Conservation (phyloP, 495 filamentous ascomycete species). For the Podospora anserina region DNA sequence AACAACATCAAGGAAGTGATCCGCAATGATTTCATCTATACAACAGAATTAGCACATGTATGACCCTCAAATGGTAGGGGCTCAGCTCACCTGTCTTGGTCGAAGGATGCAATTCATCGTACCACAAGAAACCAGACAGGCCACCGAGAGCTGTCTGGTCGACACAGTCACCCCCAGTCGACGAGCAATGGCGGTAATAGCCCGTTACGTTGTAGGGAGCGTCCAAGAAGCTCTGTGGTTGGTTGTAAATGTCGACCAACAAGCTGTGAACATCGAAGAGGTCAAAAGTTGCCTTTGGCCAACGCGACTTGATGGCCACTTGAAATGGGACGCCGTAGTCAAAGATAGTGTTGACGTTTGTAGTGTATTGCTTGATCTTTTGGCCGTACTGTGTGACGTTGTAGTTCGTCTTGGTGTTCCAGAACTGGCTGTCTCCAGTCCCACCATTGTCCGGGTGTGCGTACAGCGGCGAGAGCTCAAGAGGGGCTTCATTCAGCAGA, state of each 20-base stretch:
- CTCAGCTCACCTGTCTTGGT: slow-evolving; percentile 49
- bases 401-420: slow-evolving; percentile 52
- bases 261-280: slow-evolving; percentile 63
- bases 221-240: slow-evolving; percentile 58
- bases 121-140: slow-evolving; percentile 46
- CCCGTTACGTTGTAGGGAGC: slow-evolving; percentile 62
- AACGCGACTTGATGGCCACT: slow-evolving; percentile 49
- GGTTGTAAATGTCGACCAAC: slow-evolving; percentile 59
- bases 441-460: slow-evolving; percentile 51
- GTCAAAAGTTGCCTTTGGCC: slow-evolving; percentile 58
- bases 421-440: slow-evolving; percentile 51
- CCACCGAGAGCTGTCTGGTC: slow-evolving; percentile 34
- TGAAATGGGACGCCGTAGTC: slow-evolving; percentile 60
- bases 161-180: slow-evolving; percentile 29
- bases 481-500: slow-evolving; percentile 60
- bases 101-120: slow-evolving; percentile 67
- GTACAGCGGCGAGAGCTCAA: slow-evolving; percentile 62
- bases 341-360: slow-evolving; percentile 59
- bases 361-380: slow-evolving; percentile 62
- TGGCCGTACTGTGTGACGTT: slow-evolving; percentile 46
- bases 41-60: neutral
- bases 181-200: slow-evolving; percentile 51
- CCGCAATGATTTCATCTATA: slow-evolving; percentile 47
- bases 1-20: slow-evolving; percentile 59
- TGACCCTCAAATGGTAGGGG: slow-evolving; percentile 26